phyloP scores from a whole-genome alignment of 805 yeast genomes.

The Wickerhamomyces bisporus region DNA sequence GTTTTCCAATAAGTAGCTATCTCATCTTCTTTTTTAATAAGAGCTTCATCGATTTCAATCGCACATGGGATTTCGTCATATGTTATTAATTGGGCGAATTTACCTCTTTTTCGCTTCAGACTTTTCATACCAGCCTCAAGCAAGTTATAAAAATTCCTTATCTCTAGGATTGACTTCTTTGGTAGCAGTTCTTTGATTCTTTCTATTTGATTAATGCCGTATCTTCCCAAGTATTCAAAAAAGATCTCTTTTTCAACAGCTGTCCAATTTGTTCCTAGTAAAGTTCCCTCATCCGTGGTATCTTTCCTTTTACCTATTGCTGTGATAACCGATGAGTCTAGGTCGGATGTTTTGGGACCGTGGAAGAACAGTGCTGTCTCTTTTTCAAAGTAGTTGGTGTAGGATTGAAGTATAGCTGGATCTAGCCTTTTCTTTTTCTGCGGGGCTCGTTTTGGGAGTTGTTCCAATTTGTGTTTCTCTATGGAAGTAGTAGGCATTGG shows the following conservation, averaged over 20 bases:
- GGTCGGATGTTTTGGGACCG: neutral
- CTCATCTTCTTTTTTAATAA: constrained; percentile 43
- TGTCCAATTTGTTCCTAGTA: constrained; percentile 39
- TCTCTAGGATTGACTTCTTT: constrained; percentile 38
- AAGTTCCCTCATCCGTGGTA: neutral
- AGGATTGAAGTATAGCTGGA: no score
- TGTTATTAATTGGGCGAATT: constrained; percentile 22
- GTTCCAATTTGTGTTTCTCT: no score
- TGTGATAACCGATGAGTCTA: neutral
- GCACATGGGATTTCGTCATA: no score
- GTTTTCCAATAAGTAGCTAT: no score
- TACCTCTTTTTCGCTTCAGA: constrained; percentile 19
- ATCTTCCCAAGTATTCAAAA: constrained; percentile 43
- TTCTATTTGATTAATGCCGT: constrained; percentile 43
- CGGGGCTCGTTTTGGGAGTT: no score
- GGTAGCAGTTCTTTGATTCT: constrained; percentile 34
- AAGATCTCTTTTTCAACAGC: constrained; percentile 44
- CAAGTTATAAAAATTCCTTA: constrained; percentile 38
- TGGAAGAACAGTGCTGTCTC: neutral
- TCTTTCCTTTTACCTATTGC: neutral
- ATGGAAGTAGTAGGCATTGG: no score
- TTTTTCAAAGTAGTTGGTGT: neutral
- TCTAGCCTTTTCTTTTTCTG: no score
- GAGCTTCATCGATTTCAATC: constrained; percentile 45
- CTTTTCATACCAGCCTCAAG: constrained; percentile 27